These are phyloP conservation scores for Colletotrichum viniferum DNA, from an alignment of 2,329 filamentous ascomycete genomes.

Conservation along the genomic window DNA sequence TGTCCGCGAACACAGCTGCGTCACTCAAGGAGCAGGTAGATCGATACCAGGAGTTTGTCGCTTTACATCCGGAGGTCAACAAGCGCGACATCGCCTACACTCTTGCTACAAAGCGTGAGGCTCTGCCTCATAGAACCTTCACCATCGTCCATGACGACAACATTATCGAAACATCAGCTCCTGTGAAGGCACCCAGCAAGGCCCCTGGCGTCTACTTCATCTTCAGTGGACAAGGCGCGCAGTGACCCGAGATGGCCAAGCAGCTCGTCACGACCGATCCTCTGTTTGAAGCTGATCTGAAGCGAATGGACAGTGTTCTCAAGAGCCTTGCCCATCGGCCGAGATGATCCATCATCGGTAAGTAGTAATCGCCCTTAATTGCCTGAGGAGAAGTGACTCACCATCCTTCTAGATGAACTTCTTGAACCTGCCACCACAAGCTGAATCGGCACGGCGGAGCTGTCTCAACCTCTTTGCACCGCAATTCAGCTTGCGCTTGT, in stretches of 20 bases:
- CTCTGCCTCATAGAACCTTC: conserved; percentile 28
- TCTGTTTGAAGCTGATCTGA: conserved; percentile 7
- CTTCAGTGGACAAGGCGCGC: conserved; percentile 31
- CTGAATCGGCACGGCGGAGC: not conserved
- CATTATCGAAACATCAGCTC: conserved; percentile 16
- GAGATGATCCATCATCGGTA: not conserved
- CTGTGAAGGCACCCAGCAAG: conserved; percentile 31
- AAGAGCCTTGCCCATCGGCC: not conserved
- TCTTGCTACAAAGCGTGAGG: conserved; percentile 29
- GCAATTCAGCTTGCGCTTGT: conserved; percentile 45
- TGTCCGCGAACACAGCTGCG: conserved; percentile 22
- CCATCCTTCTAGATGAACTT: not conserved
- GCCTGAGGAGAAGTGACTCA: not conserved
- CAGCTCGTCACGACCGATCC: conserved; percentile 7
- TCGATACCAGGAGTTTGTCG: conserved; percentile 14
- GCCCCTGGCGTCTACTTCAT: conserved; percentile 24
- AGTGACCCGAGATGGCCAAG: conserved; percentile 24
- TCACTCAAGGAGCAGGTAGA: conserved; percentile 29
- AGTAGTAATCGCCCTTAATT: not conserved
- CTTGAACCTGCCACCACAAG: not conserved
- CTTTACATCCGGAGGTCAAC: not conserved
- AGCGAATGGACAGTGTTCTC: conserved; percentile 10
- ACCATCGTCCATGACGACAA: not conserved
- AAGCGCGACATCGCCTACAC: conserved; percentile 30
- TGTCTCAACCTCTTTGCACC: conserved; percentile 32